Evolutionary conservation across 2,329 filamentous ascomycete species (phyloP).

Genomic region (Calonectria pteridis): DNA sequence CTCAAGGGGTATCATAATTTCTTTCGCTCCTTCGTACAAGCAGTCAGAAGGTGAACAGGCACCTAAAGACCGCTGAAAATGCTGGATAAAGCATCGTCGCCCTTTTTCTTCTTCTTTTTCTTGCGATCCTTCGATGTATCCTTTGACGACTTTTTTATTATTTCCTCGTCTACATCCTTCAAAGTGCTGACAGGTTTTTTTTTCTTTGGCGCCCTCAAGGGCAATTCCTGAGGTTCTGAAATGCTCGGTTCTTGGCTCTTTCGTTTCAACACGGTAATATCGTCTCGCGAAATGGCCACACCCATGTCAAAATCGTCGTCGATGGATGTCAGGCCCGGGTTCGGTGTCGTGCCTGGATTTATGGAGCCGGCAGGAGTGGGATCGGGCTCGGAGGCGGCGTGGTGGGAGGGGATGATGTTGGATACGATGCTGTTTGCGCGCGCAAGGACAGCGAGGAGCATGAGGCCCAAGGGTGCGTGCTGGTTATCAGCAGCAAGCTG

Average conservation of each 20-base stretch:
- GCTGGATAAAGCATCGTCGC: conserved; percentile 77
- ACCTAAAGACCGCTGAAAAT: conserved; percentile 71
- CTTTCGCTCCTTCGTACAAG: background rate
- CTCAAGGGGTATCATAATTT: conserved; percentile 3
- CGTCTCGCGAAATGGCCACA: conserved; percentile 46
- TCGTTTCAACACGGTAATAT: conserved; percentile 25
- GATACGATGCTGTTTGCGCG: conserved; percentile 64
- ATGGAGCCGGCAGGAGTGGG: background rate
- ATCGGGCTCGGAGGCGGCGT: conserved; percentile 2
- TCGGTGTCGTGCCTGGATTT: no score
- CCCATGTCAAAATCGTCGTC: conserved; percentile 42
- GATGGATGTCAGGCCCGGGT: background rate
- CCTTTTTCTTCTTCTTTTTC: conserved; percentile 63
- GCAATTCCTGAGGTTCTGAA: background rate
- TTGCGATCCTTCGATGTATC: conserved; percentile 46
- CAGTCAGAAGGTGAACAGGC: background rate
- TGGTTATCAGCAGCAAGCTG: conserved; percentile 79
- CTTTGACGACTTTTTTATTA: conserved; percentile 39
- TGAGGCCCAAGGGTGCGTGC: conserved; percentile 77
- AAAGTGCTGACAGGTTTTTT: conserved; percentile 12
- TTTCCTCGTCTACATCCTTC: conserved; percentile 35
- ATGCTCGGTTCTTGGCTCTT: conserved; percentile 7
- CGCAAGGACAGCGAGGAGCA: conserved; percentile 75
- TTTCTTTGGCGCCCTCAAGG: background rate
- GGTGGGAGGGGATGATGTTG: conserved; percentile 45